Percentiles rank a stretch among this genome's conserved stretches.
Conservation (phyloP, 164 flowering plant genomes). For the Vitis cinerea region DNA sequence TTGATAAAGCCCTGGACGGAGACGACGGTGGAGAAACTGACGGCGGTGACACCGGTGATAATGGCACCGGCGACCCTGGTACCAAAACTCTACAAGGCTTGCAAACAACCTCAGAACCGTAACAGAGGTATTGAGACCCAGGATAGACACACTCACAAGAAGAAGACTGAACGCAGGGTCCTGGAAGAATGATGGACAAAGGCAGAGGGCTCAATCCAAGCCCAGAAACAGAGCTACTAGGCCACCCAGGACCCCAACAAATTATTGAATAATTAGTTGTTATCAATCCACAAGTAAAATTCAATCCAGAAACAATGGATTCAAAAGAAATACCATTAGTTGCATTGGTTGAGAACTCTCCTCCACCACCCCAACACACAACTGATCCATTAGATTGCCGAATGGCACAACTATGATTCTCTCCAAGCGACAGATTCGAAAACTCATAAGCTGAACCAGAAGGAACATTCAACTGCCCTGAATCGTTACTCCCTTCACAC, state of each 20-base stretch:
- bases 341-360: slow-evolving; percentile 23
- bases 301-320: slow-evolving; percentile 52
- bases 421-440: slow-evolving; percentile 45
- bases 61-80: background rate
- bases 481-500: slow-evolving; percentile 50
- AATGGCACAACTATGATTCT: slow-evolving; percentile 50
- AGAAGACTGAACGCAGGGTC: slow-evolving; percentile 54
- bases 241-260: slow-evolving; percentile 86
- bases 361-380: slow-evolving; percentile 72
- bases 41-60: slow-evolving; percentile 5
- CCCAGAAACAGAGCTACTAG: slow-evolving; percentile 9
- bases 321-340: slow-evolving; percentile 36
- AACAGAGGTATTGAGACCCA: slow-evolving; percentile 52
- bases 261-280: slow-evolving; percentile 52
- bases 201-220: slow-evolving; percentile 21
- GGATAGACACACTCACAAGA: slow-evolving; percentile 55
- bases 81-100: slow-evolving; percentile 27
- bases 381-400: slow-evolving; percentile 37
- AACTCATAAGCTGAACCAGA: slow-evolving; percentile 15
- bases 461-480: slow-evolving; percentile 51
- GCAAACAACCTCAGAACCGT: slow-evolving; percentile 59
- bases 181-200: slow-evolving; percentile 56
- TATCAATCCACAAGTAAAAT: slow-evolving; percentile 75
- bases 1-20: slow-evolving; percentile 25
- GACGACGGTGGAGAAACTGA: slow-evolving; percentile 19